Conservation (phyloP, 169 alveolate species). For the Cryptosporidium sp. region DNA sequence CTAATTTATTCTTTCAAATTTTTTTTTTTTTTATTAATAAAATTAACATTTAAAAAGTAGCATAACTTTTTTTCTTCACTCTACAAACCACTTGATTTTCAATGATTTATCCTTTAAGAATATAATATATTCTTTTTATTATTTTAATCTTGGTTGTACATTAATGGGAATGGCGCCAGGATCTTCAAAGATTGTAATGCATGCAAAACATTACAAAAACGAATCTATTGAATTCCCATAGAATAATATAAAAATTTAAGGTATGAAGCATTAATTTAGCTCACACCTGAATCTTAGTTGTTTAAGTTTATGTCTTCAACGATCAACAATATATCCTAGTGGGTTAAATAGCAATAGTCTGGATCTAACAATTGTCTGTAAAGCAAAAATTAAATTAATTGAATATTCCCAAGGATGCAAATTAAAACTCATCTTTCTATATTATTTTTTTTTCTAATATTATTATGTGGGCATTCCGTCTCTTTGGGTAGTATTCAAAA, state of each 20-base stretch:
- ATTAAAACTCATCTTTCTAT: neutral
- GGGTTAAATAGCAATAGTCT: neutral
- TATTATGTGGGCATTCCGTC: neutral
- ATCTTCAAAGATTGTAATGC: constrained; percentile 20
- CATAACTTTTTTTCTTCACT: too few species aligned
- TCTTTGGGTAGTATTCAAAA: neutral
- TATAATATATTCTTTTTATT: neutral
- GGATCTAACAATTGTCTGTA: neutral
- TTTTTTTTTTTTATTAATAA: neutral
- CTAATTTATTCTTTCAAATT: neutral
- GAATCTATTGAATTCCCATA: neutral
- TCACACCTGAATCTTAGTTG: neutral
- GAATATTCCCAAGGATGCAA: neutral
- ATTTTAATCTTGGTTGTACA: neutral
- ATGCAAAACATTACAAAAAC: neutral
- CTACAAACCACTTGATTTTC: neutral
- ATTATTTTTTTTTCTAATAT: neutral
- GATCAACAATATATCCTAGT: neutral
- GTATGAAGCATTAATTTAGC: neutral
- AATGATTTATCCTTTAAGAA: neutral
- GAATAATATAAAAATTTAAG: neutral
- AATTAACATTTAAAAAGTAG: too few species aligned
- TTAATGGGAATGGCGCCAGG: constrained; percentile 15
- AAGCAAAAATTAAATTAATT: neutral
- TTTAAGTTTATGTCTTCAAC: neutral